These are phyloP conservation scores for Penicillium cinerascens DNA, from an alignment of 495 filamentous ascomycete species.

Conservation along the genomic window DNA sequence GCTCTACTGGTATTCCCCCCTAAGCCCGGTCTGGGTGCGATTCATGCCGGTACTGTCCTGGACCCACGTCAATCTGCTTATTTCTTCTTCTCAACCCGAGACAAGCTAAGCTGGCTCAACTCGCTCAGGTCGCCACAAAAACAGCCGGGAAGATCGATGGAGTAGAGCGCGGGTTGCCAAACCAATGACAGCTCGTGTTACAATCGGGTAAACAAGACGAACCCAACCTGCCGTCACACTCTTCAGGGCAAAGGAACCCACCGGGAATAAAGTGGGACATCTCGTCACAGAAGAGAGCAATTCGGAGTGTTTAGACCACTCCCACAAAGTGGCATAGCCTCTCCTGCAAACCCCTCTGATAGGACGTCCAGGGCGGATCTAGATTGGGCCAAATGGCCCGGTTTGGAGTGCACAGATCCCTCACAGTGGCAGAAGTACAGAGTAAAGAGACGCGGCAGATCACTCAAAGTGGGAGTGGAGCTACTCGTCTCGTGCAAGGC, in stretches of 20 bases:
- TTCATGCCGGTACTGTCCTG: too few relatives aligned
- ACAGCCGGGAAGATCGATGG: not conserved
- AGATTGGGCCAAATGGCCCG: not conserved
- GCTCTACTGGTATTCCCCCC: too few relatives aligned
- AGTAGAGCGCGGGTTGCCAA: not conserved
- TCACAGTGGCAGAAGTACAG: not conserved
- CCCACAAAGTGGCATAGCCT: not conserved
- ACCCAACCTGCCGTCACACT: not conserved
- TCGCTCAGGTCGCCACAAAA: not conserved
- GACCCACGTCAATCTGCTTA: not conserved
- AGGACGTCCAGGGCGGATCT: not conserved
- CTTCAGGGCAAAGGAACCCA: not conserved
- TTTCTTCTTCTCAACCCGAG: not conserved
- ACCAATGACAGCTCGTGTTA: not conserved
- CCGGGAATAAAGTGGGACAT: not conserved
- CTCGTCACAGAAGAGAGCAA: not conserved
- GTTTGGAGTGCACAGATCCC: not conserved
- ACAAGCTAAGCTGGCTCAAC: not conserved
- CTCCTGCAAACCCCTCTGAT: not conserved
- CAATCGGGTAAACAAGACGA: not conserved
- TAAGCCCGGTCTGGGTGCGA: too few relatives aligned
- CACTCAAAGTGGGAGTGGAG: slow-evolving; percentile 2
- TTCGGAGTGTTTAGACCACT: not conserved
- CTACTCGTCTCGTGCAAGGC: slow-evolving; percentile 13
- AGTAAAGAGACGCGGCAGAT: too few relatives aligned